phyloP scores from a whole-genome alignment of 345 rosid genomes.

The Geranium rotundifolium region DNA sequence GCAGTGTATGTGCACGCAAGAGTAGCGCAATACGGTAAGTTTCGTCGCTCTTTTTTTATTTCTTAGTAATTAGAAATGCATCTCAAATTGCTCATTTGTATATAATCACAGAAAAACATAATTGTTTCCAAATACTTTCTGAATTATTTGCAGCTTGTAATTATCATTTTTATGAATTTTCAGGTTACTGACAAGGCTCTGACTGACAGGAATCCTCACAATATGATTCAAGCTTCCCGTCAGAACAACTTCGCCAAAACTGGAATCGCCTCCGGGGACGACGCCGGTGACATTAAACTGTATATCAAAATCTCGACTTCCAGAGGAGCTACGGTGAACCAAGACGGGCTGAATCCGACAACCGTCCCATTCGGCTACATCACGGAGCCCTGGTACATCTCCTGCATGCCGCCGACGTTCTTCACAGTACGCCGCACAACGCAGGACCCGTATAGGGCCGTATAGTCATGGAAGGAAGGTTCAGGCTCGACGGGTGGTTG shows the following conservation, averaged over 20 bases:
- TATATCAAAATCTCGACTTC: constrained; percentile 38
- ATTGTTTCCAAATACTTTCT: too few relatives aligned
- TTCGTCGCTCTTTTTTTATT: neutral
- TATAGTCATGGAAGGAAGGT: constrained; percentile 67
- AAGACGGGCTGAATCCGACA: constrained; percentile 39
- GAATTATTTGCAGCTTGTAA: too few relatives aligned
- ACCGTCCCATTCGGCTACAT: constrained; percentile 57
- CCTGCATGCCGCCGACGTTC: constrained; percentile 39
- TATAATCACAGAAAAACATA: too few relatives aligned
- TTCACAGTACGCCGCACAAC: constrained; percentile 40
- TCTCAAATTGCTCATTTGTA: constrained; percentile 15
- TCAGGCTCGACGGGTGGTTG: constrained; percentile 54
- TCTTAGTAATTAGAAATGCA: constrained; percentile 18
- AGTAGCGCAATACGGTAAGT: neutral
- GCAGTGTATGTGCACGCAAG: constrained; percentile 65
- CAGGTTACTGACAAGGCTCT: too few relatives aligned
- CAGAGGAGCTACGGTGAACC: constrained; percentile 45
- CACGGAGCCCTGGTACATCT: constrained; percentile 42
- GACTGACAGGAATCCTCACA: constrained; percentile 36
- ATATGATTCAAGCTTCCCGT: constrained; percentile 67
- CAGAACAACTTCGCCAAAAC: constrained; percentile 62
- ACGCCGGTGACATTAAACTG: constrained; percentile 31
- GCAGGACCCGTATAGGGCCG: constrained; percentile 30
- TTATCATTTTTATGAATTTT: too few relatives aligned
- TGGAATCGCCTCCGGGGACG: constrained; percentile 24